A percentile compares a stretch with the other conserved stretches of the same genome.
Evolutionary conservation across 768 basidiomycete species (phyloP).

Genomic region (Crassisporium funariophilum): DNA sequence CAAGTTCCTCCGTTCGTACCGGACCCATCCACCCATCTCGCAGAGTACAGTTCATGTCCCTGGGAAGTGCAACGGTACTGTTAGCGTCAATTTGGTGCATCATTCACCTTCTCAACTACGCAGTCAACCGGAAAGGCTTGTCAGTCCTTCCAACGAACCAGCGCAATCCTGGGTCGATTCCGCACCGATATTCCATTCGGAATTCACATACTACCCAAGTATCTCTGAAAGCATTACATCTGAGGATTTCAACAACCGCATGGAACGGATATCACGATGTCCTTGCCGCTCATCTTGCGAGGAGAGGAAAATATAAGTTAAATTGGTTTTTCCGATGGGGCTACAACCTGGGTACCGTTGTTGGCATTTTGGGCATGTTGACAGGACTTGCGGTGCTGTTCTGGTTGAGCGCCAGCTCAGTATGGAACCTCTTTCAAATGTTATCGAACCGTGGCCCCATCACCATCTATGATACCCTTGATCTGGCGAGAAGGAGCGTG

Average conservation of each 20-base stretch:
- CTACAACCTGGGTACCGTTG: conserved; percentile 53
- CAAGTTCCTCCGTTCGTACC: too few species aligned
- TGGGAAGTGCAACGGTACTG: conserved; percentile 20
- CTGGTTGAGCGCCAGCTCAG: conserved; percentile 32
- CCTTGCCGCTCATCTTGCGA: conserved; percentile 37
- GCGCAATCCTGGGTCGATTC: neutral
- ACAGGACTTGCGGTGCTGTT: conserved; percentile 40
- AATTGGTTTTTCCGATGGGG: conserved; percentile 31
- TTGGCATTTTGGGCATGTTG: conserved; percentile 51
- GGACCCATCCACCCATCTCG: too few species aligned
- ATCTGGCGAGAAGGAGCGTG: conserved; percentile 3
- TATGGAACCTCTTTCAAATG: conserved; percentile 9
- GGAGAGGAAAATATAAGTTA: conserved; percentile 25
- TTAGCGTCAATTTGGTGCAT: conserved; percentile 27
- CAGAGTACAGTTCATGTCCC: conserved; percentile 22
- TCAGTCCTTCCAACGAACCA: conserved; percentile 5
- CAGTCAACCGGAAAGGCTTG: conserved; percentile 10
- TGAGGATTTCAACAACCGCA: conserved; percentile 49
- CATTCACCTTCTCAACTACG: conserved; percentile 25
- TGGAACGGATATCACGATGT: conserved; percentile 53
- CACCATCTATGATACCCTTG: neutral
- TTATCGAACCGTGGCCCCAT: neutral
- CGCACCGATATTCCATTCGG: neutral
- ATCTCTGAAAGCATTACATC: conserved; percentile 29
- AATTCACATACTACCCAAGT: too few species aligned